Base-by-base conservation (phyloP, 2,329 filamentous ascomycete species). In the Fusarium concolor region DNA sequence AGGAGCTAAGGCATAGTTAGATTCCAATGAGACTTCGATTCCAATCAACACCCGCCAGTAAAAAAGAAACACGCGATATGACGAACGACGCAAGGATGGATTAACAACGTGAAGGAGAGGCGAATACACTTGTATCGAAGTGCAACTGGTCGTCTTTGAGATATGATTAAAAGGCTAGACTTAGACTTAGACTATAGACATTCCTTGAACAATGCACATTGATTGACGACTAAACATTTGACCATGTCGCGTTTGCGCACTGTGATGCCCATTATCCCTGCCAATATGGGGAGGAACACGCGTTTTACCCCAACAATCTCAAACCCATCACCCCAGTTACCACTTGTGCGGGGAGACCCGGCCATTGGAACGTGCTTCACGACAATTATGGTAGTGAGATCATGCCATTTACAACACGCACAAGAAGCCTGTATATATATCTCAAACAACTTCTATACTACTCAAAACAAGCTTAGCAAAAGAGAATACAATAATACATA, bases 1-100 rank as follows among this genome's bases (percentile, higher is more conserved):
- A 64, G 61, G 61, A 64, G 61, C 61, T 64, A 64, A 64, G 61
- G 50, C 61, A 65, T 67, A 67, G 65, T 59, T 63, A 63, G 60
- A 63, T 63, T 57, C 60, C 60, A 63, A 63, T 58, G 61, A 64
- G 43, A 64, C 61, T 28, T 52, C 52, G 58, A 64, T 64, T 65
- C 59, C 61, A 17, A 64, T 64, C 61, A 64, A 64, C 61, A 64
- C 59, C 31, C 61, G 61, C 59, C 52, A 64, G 53, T 65, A 46
- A 31, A 59, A 31, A 31, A 31, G 10, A 31, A 14, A 31, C 5
- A 31, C 29, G 10, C 28, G 31, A 45, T 6, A 61, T 55, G 42
- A 63, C 58, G 60, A 26, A 65, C 51, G 61, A 64, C 49, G 37
- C 58, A 44, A 35, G 14, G 45, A 31, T 44, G 33, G 26, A 45